Evolutionary conservation across 352 stramenopile species (phyloP), one percentile per base, ranked within the genome.

Genomic region (Aphanomyces invadans): DNA sequence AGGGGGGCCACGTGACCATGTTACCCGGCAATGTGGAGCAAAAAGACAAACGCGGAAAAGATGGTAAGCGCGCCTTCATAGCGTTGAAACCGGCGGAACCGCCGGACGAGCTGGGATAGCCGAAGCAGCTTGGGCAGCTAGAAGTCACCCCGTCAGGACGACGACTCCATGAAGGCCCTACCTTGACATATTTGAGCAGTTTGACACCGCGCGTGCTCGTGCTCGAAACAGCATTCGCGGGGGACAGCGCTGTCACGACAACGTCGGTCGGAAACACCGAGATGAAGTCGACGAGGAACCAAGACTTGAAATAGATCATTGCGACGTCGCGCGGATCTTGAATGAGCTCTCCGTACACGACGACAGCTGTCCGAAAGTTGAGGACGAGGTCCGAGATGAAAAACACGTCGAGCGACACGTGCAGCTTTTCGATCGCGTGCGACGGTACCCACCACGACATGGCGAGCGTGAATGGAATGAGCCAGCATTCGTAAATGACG

Each of bases 271-370:
- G 66, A 28, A 71, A 52, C 17, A 53, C 45, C 4, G 66, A 60
- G 49, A 71, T 39, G n/a, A 71, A 23, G 52, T 71, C 66, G 4
- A 71, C 38, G 44, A 49, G 59, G 36, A 71, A 69, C 66, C 66
- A 71, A 10, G 36, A n/a, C 9, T 62, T 44, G 36, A 71, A 23
- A 46, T 71, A 71, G 23, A 69, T 52, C 45, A 69, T 53, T 19
- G 44, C 44, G 36, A 71, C 68, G 11, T 44, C 44, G 23, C 26
- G 29, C 9, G 57, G 57, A n/a, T 71, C 56, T 21, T 60, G 68
- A 9, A 71, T 53, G 3, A 69, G 66, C 12, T 71, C 44, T 9
- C 66, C 66, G 33, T 56, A 48, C 26, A 69, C 39, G 7, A 71
- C 21, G 33, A 57, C 68, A n/a, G 44, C 57, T 11, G 66, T 71